Percentiles rank a stretch among this genome's conserved stretches.
Conservation (phyloP, 257 asterid species). For the Nyctanthes arbortristis region DNA sequence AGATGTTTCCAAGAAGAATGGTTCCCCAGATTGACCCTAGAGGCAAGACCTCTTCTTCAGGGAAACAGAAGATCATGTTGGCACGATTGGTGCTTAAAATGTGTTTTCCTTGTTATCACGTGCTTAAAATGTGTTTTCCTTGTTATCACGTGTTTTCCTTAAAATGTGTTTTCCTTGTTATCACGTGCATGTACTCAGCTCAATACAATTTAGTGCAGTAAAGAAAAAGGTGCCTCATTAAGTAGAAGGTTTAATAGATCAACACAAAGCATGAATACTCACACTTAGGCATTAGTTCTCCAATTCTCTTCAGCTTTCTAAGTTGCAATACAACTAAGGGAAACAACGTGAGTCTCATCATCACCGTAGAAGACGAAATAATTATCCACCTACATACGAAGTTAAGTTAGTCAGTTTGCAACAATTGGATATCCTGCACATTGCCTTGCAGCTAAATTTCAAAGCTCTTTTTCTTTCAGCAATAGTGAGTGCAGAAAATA, state of each 20-base stretch:
- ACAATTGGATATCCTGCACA: neutral
- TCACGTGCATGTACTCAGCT: no score
- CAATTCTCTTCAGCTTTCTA: slow-evolving; percentile 62
- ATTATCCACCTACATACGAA: slow-evolving; percentile 75
- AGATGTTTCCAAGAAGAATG: no score
- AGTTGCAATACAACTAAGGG: slow-evolving; percentile 73
- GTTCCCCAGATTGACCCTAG: no score
- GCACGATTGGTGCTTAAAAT: no score
- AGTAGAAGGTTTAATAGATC: slow-evolving; percentile 13
- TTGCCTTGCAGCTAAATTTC: neutral
- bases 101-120: no score
- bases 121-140: no score
- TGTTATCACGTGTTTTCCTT: no score
- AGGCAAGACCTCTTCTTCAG: no score
- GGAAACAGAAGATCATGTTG: no score
- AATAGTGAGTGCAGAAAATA: no score
- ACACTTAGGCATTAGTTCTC: slow-evolving; percentile 68
- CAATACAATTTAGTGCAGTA: neutral
- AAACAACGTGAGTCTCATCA: slow-evolving; percentile 62
- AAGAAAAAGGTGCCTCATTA: neutral
- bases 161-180: no score
- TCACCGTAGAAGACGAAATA: slow-evolving; percentile 72
- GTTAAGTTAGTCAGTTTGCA: slow-evolving; percentile 17
- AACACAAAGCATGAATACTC: slow-evolving; percentile 37
- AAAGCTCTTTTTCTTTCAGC: no score